Percentiles rank a stretch among this genome's conserved stretches.
Evolutionary conservation across 1,284 basidiomycete species (phyloP).

Genomic region (Sanguinoderma infundibulare): DNA sequence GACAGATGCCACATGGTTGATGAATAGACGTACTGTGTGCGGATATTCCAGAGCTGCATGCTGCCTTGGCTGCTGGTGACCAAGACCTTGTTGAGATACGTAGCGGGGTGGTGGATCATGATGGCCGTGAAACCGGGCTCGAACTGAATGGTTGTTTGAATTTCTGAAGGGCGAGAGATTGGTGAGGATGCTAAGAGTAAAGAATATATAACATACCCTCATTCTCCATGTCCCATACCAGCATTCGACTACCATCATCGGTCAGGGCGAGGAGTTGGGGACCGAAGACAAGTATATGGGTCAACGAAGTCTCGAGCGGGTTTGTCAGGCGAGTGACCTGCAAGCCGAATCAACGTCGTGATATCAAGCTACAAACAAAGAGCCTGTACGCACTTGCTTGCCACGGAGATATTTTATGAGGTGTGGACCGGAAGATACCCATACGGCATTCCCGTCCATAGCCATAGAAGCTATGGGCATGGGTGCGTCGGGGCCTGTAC

Average conservation of each 20-base stretch:
- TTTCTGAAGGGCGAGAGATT: constrained; percentile 41
- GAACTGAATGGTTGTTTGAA: constrained; percentile 73
- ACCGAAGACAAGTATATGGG: constrained; percentile 79
- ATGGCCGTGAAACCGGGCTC: constrained; percentile 84
- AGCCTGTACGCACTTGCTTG: constrained; percentile 67
- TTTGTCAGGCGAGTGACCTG: constrained; percentile 63
- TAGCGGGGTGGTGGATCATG: constrained; percentile 89
- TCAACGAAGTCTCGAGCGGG: constrained; percentile 62
- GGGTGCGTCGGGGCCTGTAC: constrained; percentile 77
- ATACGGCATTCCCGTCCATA: constrained; percentile 88
- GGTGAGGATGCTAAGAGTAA: neutral
- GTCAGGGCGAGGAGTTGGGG: constrained; percentile 80
- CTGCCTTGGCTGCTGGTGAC: constrained; percentile 84
- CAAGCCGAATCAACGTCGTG: constrained; percentile 10
- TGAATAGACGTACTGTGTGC: constrained; percentile 65
- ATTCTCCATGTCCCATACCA: constrained; percentile 78
- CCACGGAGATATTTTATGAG: constrained; percentile 86
- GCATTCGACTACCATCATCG: constrained; percentile 79
- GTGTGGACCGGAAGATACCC: constrained; percentile 74
- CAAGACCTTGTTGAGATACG: constrained; percentile 96
- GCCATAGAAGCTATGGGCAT: constrained; percentile 78
- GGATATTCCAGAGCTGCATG: constrained; percentile 95
- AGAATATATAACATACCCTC: constrained; percentile 49
- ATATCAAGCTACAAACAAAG: constrained; percentile 9
- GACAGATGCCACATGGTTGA: constrained; percentile 6